phyloP scores from a whole-genome alignment of 257 asterid species.

The Forsythia viridissima region DNA sequence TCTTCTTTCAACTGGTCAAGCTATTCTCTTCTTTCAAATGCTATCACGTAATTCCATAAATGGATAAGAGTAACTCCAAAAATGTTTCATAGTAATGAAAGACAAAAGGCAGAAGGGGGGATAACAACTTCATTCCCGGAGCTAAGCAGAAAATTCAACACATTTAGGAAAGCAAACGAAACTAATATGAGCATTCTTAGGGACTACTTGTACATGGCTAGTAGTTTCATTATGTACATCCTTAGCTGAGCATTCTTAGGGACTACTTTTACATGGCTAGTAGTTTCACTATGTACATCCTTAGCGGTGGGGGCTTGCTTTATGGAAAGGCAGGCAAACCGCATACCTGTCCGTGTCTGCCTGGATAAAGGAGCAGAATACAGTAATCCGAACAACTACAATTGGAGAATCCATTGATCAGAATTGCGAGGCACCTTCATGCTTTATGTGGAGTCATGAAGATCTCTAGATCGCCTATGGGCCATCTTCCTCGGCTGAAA shows the following conservation, averaged over 20 bases:
- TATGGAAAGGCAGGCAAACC: neutral
- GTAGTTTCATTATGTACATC: conserved; percentile 22
- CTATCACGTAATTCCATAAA: neutral
- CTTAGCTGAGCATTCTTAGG: neutral
- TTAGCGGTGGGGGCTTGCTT: neutral
- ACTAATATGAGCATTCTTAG: no score
- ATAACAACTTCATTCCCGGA: no score
- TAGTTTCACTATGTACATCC: conserved; percentile 25
- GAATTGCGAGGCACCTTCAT: neutral
- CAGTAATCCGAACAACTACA: no score
- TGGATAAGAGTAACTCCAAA: conserved; percentile 8
- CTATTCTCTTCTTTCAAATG: neutral
- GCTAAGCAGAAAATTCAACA: no score
- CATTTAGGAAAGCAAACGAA: no score
- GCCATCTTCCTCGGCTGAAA: conserved; percentile 80
- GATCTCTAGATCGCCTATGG: conserved; percentile 32
- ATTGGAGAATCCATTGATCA: no score
- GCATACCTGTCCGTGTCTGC: no score
- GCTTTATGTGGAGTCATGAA: conserved; percentile 13
- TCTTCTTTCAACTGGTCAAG: neutral
- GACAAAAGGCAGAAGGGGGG: neutral
- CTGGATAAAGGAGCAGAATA: no score
- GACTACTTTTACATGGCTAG: neutral
- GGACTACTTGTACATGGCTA: neutral
- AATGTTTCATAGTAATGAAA: neutral